Evolutionary conservation across 2,329 filamentous ascomycete genomes (phyloP).

Genomic region (Colletotrichum trifolii): DNA sequence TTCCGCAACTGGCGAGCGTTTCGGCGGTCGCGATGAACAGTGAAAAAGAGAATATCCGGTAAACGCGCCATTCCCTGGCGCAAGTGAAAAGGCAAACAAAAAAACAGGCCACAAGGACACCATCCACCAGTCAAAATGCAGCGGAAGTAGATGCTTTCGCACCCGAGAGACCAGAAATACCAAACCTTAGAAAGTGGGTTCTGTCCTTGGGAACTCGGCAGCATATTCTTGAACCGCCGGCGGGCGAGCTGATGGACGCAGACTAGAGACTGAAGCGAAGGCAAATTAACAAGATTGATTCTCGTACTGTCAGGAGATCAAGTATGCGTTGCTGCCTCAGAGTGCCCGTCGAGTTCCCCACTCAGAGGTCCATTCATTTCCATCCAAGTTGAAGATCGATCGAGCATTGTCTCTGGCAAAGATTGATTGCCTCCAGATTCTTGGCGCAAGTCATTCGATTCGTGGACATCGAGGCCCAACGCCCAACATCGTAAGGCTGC

Average conservation of each 20-base stretch:
- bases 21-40: too few relatives aligned
- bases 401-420: constrained; percentile 5
- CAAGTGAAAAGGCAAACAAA: too few relatives aligned
- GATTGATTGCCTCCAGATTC: constrained; percentile 5
- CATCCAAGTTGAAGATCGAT: constrained; percentile 11
- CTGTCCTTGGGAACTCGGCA: not conserved
- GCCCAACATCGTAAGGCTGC: not conserved
- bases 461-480: not conserved
- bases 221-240: not conserved
- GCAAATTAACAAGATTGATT: not conserved
- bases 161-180: not conserved
- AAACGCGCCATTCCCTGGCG: too few relatives aligned
- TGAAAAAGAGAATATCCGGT: too few relatives aligned
- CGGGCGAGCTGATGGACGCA: too few relatives aligned
- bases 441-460: constrained; percentile 5
- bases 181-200: not conserved
- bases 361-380: constrained; percentile 15
- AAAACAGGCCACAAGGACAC: too few relatives aligned
- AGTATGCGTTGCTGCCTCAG: constrained; percentile 6
- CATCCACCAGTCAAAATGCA: too few relatives aligned
- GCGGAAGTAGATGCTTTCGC: not conserved
- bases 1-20: not conserved
- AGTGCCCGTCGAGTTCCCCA: constrained; percentile 6
- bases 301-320: constrained; percentile 3
- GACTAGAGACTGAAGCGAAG: constrained; percentile 1